A percentile compares a stretch with the other conserved stretches of the same genome.
Conservation (phyloP, 805 yeast genomes). For the Kodamaea lidongshanica region DNA sequence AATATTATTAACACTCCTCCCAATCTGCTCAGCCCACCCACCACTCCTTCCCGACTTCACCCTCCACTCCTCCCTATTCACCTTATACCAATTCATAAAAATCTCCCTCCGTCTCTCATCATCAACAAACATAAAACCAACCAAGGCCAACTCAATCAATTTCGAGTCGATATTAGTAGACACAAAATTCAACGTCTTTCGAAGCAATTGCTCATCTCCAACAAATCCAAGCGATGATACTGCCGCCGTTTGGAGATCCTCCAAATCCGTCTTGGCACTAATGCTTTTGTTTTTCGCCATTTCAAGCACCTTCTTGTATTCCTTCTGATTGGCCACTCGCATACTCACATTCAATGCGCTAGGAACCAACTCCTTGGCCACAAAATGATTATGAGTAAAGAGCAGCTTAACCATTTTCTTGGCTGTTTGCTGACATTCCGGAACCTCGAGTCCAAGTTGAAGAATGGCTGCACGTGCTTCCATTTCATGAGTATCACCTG, state of each 20-base stretch:
- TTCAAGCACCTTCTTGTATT: slow-evolving; percentile 55
- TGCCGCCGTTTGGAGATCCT: slow-evolving; percentile 53
- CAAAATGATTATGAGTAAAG: slow-evolving; percentile 38
- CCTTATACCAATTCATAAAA: slow-evolving; percentile 53
- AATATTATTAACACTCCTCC: too few species aligned
- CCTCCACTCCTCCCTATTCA: slow-evolving; percentile 49
- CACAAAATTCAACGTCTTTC: slow-evolving; percentile 53
- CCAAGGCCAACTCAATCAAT: slow-evolving; percentile 50
- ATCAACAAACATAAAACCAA: slow-evolving; percentile 44
- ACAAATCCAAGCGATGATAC: slow-evolving; percentile 50
- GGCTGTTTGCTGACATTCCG: slow-evolving; percentile 26
- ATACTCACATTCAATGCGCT: slow-evolving; percentile 40
- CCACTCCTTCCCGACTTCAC: too few species aligned
- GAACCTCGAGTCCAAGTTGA: slow-evolving; percentile 29
- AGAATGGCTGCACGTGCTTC: slow-evolving; percentile 40
- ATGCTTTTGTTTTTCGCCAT: slow-evolving; percentile 46
- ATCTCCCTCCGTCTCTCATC: slow-evolving; percentile 21
- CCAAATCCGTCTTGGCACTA: slow-evolving; percentile 29
- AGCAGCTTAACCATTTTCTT: slow-evolving; percentile 40
- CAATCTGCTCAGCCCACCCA: too few species aligned
- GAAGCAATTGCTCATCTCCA: slow-evolving; percentile 38
- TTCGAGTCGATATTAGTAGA: slow-evolving; percentile 49
- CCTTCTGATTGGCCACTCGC: slow-evolving; percentile 35
- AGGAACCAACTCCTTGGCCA: slow-evolving; percentile 46
- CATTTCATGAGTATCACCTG: slow-evolving; percentile 28